Evolutionary conservation across 768 basidiomycete species (phyloP).

Genomic region (Pilatotrama ljubarskyi): DNA sequence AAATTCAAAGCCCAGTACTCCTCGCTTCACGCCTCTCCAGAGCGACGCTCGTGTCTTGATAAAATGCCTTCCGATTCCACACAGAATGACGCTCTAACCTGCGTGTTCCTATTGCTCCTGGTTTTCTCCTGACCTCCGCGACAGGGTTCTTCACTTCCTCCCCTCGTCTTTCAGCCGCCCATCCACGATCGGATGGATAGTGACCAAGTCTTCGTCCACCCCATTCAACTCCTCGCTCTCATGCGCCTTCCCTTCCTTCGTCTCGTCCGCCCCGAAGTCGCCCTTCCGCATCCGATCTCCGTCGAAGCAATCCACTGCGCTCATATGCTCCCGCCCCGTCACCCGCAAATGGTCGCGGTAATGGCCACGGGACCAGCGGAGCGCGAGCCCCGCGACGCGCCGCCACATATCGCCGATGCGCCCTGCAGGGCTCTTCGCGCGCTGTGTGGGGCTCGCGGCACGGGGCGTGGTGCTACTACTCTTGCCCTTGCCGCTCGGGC

Average conservation of each 20-base stretch:
- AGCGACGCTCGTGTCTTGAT: too few species aligned
- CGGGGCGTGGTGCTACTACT: neutral
- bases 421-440: conserved; percentile 24
- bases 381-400: conserved; percentile 41
- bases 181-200: conserved; percentile 36
- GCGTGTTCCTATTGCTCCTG: neutral
- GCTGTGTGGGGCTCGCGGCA: conserved; percentile 1
- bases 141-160: conserved; percentile 22
- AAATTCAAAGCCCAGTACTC: too few species aligned
- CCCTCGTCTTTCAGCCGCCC: conserved; percentile 38
- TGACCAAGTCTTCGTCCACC: conserved; percentile 30
- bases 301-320: conserved; percentile 70
- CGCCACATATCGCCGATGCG: conserved; percentile 47
- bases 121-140: neutral
- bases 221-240: conserved; percentile 14
- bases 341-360: conserved; percentile 62
- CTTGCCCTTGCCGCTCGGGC: neutral
- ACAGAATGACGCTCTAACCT: neutral
- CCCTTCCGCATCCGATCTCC: conserved; percentile 38
- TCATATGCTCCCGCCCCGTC: conserved; percentile 74
- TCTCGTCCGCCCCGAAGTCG: conserved; percentile 13
- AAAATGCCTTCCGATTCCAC: neutral
- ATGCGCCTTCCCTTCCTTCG: conserved; percentile 9
- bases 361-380: conserved; percentile 51
- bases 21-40: too few species aligned